These are phyloP conservation scores for Rhamnella rubrinervis DNA, from an alignment of 331 rosid species.

Conservation along the genomic window DNA sequence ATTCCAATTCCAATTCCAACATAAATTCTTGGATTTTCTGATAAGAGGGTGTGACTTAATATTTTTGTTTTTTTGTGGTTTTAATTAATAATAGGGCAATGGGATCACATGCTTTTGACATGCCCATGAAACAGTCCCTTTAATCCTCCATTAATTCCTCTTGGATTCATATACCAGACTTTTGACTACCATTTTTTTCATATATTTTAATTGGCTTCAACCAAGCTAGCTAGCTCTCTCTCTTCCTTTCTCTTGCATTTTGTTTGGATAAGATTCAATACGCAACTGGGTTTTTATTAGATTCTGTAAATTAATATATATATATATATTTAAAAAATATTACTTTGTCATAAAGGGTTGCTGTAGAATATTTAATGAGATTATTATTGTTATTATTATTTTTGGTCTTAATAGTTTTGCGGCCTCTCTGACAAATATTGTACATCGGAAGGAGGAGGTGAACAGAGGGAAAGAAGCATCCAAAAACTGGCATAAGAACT, in stretches of 20 bases:
- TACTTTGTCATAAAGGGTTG: not conserved
- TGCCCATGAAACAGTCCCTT: conserved; percentile 38
- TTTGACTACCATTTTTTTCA: conserved; percentile 38
- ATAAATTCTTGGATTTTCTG: conserved; percentile 4
- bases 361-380: not conserved
- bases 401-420: conserved; percentile 6
- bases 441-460: not conserved
- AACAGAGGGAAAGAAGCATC: not conserved
- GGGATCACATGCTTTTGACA: conserved; percentile 42
- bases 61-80: not conserved
- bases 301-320: not conserved
- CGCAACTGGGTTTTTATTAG: not conserved
- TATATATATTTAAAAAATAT: not conserved
- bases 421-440: conserved; percentile 4
- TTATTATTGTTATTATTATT: not conserved
- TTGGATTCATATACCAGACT: conserved; percentile 38
- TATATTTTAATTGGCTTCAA: conserved; percentile 17
- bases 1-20: not conserved
- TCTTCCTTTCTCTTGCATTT: conserved; percentile 2
- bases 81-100: conserved; percentile 18
- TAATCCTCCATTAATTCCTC: conserved; percentile 53
- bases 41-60: conserved; percentile 13
- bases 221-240: not conserved
- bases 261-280: conserved; percentile 14
- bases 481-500: conserved; percentile 1